Evolutionary conservation across 495 filamentous ascomycete genomes (phyloP).

Genomic region (Hypoxylon rickii): DNA sequence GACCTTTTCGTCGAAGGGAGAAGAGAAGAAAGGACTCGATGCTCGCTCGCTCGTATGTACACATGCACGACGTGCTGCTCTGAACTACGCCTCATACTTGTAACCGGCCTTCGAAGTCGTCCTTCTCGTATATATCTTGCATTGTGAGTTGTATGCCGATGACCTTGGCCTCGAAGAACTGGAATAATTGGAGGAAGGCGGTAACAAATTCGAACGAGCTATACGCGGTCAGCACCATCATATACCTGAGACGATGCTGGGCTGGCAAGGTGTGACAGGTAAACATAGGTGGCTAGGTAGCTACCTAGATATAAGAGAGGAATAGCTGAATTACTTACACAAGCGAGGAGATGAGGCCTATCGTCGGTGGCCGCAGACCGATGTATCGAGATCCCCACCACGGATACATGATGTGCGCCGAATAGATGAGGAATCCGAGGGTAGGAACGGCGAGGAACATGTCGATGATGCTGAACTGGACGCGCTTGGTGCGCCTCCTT

Average conservation of each 20-base stretch:
- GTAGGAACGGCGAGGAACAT: slow-evolving; percentile 30
- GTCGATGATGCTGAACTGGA: slow-evolving; percentile 34
- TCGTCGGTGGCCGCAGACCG: slow-evolving; percentile 35
- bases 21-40: slow-evolving; percentile 10
- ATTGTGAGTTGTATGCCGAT: slow-evolving; percentile 34
- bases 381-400: slow-evolving; percentile 39
- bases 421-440: slow-evolving; percentile 33
- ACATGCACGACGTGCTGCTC: background rate
- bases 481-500: slow-evolving; percentile 28
- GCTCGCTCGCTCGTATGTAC: background rate
- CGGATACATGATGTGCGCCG: slow-evolving; percentile 36
- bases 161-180: slow-evolving; percentile 39
- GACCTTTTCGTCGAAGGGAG: background rate
- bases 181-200: slow-evolving; percentile 34
- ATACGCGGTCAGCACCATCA: background rate
- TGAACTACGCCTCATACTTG: slow-evolving; percentile 20
- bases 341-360: slow-evolving; percentile 34
- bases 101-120: slow-evolving; percentile 27
- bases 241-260: no score
- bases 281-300: no score
- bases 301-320: background rate
- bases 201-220: slow-evolving; percentile 34
- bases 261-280: no score
- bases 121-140: slow-evolving; percentile 36
- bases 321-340: slow-evolving; percentile 20